A percentile compares a stretch with the other conserved stretches of the same genome.
These are phyloP conservation scores for Penicillium sp. DNA, from an alignment of 2,329 filamentous ascomycete genomes.

Conservation along the genomic window DNA sequence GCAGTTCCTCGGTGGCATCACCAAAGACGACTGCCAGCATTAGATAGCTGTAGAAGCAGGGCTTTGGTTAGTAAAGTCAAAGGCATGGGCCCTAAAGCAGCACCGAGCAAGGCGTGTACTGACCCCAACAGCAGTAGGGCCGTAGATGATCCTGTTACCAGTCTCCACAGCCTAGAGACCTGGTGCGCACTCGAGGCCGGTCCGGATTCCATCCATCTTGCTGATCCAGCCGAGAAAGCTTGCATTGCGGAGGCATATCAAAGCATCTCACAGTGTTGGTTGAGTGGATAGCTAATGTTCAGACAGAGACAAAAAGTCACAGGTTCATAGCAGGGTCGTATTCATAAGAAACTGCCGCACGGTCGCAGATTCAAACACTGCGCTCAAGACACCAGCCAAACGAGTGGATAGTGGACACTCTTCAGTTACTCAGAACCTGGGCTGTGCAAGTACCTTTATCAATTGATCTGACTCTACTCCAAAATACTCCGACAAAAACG, in stretches of 20 bases:
- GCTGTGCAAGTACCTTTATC: background rate
- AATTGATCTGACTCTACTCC: background rate
- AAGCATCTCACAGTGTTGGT: background rate
- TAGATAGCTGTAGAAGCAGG: constrained; percentile 28
- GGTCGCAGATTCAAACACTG: background rate
- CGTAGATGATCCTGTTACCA: constrained; percentile 29
- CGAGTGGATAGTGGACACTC: background rate
- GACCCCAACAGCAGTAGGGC: constrained; percentile 35
- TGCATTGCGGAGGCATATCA: constrained; percentile 7
- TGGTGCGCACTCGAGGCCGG: background rate
- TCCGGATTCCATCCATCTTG: background rate
- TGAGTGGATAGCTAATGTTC: background rate
- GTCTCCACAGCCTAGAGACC: constrained; percentile 23
- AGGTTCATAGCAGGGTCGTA: background rate
- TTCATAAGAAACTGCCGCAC: no score
- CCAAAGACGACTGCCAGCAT: constrained; percentile 35
- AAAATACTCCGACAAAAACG: background rate
- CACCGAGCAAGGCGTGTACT: constrained; percentile 5
- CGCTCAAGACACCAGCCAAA: background rate
- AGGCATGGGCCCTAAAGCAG: background rate
- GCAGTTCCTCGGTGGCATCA: constrained; percentile 18
- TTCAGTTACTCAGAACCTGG: no score
- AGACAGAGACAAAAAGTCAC: background rate
- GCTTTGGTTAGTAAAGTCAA: background rate
- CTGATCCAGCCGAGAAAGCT: constrained; percentile 4